These are phyloP conservation scores for Fraxinus americana DNA, from an alignment of 257 asterid species.

Conservation along the genomic window DNA sequence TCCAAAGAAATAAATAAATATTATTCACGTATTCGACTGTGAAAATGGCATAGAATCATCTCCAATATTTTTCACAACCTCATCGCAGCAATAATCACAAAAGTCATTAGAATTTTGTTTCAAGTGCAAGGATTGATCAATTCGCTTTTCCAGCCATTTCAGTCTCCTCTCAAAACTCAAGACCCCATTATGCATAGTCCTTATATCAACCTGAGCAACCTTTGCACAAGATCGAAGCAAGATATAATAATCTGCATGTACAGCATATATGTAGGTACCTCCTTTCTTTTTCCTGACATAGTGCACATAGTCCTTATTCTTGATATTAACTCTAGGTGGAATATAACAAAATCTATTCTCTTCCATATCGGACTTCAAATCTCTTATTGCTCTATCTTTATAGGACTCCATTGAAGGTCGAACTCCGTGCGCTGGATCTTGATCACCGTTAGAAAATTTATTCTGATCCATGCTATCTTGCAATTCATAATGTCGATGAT, in stretches of 20 bases:
- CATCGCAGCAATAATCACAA: slow-evolving; percentile 36
- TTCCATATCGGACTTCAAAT: slow-evolving; percentile 69
- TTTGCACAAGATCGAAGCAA: slow-evolving; percentile 77
- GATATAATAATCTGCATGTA: slow-evolving; percentile 81
- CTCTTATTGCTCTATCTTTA: slow-evolving; percentile 45
- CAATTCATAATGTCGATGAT: background rate
- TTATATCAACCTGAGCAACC: slow-evolving; percentile 63
- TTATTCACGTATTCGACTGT: background rate
- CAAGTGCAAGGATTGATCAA: slow-evolving; percentile 38
- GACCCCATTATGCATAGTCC: slow-evolving; percentile 71
- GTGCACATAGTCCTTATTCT: slow-evolving; percentile 43
- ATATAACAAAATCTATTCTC: slow-evolving; percentile 63
- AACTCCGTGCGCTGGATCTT: slow-evolving; percentile 17
- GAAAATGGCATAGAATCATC: slow-evolving; percentile 8
- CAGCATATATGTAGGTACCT: slow-evolving; percentile 52
- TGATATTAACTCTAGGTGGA: slow-evolving; percentile 50
- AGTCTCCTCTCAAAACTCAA: slow-evolving; percentile 69
- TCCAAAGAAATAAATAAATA: background rate
- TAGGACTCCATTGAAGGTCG: slow-evolving; percentile 24
- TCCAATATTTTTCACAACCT: slow-evolving; percentile 12
- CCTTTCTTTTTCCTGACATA: slow-evolving; percentile 59
- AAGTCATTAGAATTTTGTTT: slow-evolving; percentile 24
- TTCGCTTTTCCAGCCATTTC: slow-evolving; percentile 58
- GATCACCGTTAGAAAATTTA: slow-evolving; percentile 8
- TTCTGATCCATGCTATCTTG: slow-evolving; percentile 16